phyloP scores from a whole-genome alignment of 2,329 filamentous ascomycete species.

The Seiridium cupressi region DNA sequence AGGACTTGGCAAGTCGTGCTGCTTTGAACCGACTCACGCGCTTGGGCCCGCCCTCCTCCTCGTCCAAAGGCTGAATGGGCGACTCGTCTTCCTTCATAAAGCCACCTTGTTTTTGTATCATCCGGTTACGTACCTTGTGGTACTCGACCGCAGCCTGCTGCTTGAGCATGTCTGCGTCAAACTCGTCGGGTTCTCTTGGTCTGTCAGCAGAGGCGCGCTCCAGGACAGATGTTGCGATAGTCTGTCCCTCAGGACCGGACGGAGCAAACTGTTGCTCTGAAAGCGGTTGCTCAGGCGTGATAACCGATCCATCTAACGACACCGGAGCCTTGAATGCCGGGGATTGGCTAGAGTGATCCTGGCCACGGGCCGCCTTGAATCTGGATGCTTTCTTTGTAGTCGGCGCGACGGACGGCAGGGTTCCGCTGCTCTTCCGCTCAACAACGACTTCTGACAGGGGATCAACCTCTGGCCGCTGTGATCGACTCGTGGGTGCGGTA shows the following conservation, averaged over 20 bases:
- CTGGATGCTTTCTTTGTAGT: slow-evolving; percentile 44
- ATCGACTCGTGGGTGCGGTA: slow-evolving; percentile 9
- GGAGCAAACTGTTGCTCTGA: slow-evolving; percentile 40
- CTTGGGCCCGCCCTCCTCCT: slow-evolving; percentile 61
- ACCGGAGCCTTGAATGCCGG: slow-evolving; percentile 9
- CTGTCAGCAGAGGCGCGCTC: slow-evolving; percentile 45
- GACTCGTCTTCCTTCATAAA: slow-evolving; percentile 72
- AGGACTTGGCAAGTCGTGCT: slow-evolving; percentile 59
- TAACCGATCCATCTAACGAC: slow-evolving; percentile 9
- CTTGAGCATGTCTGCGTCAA: slow-evolving; percentile 70
- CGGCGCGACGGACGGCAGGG: slow-evolving; percentile 10
- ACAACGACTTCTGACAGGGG: slow-evolving; percentile 50
- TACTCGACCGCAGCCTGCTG: slow-evolving; percentile 82
- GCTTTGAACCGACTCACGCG: slow-evolving; percentile 74
- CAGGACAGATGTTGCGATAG: slow-evolving; percentile 59
- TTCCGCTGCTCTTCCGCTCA: slow-evolving; percentile 35
- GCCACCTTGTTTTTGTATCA: slow-evolving; percentile 81
- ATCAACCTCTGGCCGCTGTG: slow-evolving; percentile 35
- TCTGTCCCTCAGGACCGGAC: slow-evolving; percentile 48
- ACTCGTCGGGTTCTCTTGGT: slow-evolving; percentile 53
- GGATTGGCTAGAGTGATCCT: slow-evolving; percentile 7
- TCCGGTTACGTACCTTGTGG: slow-evolving; percentile 75
- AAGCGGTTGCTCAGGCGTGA: slow-evolving; percentile 39
- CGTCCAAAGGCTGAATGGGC: slow-evolving; percentile 64
- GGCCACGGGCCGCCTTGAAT: slow-evolving; percentile 44